A percentile compares a stretch with the other conserved stretches of the same genome.
These are phyloP conservation scores for Coemansia sp. DNA, from an alignment of 192 early-diverging fungal genomes.

Conservation along the genomic window DNA sequence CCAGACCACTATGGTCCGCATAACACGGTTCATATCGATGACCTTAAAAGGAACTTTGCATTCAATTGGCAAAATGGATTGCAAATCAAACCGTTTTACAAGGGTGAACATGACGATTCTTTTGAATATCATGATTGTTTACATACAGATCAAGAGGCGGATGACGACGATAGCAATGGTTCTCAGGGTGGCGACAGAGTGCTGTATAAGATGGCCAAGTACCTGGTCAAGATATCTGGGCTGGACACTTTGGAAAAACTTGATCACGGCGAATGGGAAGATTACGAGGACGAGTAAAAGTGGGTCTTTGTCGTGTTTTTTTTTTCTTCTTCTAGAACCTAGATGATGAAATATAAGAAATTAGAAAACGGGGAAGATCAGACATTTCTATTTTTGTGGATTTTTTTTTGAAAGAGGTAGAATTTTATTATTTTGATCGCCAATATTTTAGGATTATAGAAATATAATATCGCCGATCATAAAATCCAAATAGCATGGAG, in stretches of 20 bases:
- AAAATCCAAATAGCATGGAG: too few species aligned
- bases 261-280: constrained; percentile 62
- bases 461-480: too few species aligned
- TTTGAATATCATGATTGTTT: too few species aligned
- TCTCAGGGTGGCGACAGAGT: constrained; percentile 51
- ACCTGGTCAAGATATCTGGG: constrained; percentile 61
- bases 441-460: too few species aligned
- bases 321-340: constrained; percentile 1
- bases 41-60: constrained; percentile 74
- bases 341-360: too few species aligned
- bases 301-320: not conserved
- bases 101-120: too few species aligned
- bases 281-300: constrained; percentile 2
- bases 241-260: constrained; percentile 57
- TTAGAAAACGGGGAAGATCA: too few species aligned
- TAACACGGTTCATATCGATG: constrained; percentile 75
- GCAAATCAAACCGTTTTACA: constrained; percentile 53
- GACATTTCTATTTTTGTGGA: too few species aligned
- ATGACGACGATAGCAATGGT: constrained; percentile 24
- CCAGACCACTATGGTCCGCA: constrained; percentile 45
- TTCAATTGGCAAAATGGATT: constrained; percentile 70
- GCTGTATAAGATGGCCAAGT: constrained; percentile 60
- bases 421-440: too few species aligned
- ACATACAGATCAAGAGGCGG: constrained; percentile 60
- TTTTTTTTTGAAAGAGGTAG: too few species aligned